Percentiles rank a stretch among this genome's conserved stretches.
These are phyloP conservation scores for Phialocephala sp. DNA, from an alignment of 2,329 filamentous ascomycete species.

Conservation along the genomic window DNA sequence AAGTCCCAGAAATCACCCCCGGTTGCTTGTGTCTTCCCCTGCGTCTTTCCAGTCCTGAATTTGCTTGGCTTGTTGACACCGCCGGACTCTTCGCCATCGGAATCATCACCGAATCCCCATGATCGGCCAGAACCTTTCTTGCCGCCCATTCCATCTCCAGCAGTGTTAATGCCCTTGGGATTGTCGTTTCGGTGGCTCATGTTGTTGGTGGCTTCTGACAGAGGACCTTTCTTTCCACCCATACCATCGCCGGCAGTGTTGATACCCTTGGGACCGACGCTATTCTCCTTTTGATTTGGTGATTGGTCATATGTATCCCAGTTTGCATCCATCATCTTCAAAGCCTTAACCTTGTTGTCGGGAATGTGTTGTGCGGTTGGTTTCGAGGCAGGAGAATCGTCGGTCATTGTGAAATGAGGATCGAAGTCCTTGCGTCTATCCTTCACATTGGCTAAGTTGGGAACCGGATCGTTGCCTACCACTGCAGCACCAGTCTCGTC, in stretches of 20 bases:
- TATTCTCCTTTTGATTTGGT: constrained; percentile 53
- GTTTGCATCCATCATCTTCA: constrained; percentile 74
- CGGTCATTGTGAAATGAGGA: constrained; percentile 76
- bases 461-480: constrained; percentile 25
- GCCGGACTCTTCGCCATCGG: constrained; percentile 49
- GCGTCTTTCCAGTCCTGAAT: constrained; percentile 38
- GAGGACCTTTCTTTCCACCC: constrained; percentile 38
- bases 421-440: constrained; percentile 79
- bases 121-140: constrained; percentile 42
- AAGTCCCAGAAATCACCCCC: constrained; percentile 47
- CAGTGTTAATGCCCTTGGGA: constrained; percentile 39
- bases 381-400: constrained; percentile 63
- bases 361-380: constrained; percentile 52
- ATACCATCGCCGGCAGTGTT: constrained; percentile 57
- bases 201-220: constrained; percentile 55
- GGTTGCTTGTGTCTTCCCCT: constrained; percentile 36
- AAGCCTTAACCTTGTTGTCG: constrained; percentile 69
- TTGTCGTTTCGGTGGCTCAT: constrained; percentile 29
- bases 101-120: constrained; percentile 64
- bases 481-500: constrained; percentile 38
- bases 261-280: constrained; percentile 37
- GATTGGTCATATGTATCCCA: constrained; percentile 63
- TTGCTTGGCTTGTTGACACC: constrained; percentile 32
- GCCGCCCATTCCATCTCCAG: constrained; percentile 39
- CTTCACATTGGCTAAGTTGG: constrained; percentile 69